Conservation (phyloP, 2,329 filamentous ascomycete genomes). For the Talaromyces albobiverticillius region DNA sequence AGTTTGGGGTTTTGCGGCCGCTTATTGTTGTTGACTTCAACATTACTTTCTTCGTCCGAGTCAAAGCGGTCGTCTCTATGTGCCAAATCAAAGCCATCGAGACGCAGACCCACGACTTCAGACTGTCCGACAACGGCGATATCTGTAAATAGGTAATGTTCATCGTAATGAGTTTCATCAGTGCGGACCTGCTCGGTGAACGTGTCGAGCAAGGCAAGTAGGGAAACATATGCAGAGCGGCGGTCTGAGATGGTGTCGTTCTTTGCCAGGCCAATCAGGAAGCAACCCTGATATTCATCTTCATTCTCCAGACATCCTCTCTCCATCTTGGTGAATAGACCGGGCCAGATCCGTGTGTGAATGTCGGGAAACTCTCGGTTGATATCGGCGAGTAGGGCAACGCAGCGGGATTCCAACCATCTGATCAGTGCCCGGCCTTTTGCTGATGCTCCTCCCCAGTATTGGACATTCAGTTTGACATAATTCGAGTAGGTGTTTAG, state of each 20-base stretch:
- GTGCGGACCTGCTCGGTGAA: constrained; percentile 35
- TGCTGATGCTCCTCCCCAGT: constrained; percentile 59
- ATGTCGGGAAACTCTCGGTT: constrained; percentile 52
- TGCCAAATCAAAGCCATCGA: constrained; percentile 14
- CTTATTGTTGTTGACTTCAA: too few relatives aligned
- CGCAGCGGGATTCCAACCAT: constrained; percentile 63
- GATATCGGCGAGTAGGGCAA: constrained; percentile 58
- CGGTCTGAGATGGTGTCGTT: constrained; percentile 34
- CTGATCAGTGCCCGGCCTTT: constrained; percentile 57
- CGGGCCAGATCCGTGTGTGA: constrained; percentile 61
- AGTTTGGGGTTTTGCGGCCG: background rate
- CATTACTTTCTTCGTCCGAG: constrained; percentile 7
- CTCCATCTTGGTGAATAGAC: constrained; percentile 51
- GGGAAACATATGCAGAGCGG: constrained; percentile 40
- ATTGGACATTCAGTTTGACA: constrained; percentile 61
- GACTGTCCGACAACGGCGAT: constrained; percentile 26
- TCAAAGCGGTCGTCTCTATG: background rate
- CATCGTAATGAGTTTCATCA: constrained; percentile 34
- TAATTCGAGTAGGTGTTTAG: constrained; percentile 53
- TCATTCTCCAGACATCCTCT: constrained; percentile 18
- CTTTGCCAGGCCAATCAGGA: constrained; percentile 57
- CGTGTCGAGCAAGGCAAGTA: constrained; percentile 36
- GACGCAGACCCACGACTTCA: constrained; percentile 15
- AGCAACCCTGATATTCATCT: constrained; percentile 45
- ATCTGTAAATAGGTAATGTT: constrained; percentile 32